Percentiles rank a stretch among this genome's conserved stretches.
phyloP scores from a whole-genome alignment of 1,139 yeast genomes.

The Yamadazyma diddensiae region DNA sequence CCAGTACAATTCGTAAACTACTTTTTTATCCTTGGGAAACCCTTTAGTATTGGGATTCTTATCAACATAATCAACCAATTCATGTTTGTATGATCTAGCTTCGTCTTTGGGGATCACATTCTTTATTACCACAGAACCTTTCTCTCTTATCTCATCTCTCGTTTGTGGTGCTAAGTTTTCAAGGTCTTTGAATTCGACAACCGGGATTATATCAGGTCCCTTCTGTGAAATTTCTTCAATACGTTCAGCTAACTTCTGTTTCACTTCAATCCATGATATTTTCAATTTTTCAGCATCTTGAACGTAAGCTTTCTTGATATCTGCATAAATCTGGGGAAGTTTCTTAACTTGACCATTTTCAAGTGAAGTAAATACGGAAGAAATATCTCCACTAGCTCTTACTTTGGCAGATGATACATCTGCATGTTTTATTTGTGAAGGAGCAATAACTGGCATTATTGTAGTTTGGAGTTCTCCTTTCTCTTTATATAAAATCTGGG shows the following conservation, averaged over 20 bases:
- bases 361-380: conserved; percentile 19
- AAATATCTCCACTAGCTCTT: conserved; percentile 20
- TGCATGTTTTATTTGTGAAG: conserved; percentile 1
- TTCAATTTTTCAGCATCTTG: conserved; percentile 17
- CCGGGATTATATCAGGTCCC: conserved; percentile 17
- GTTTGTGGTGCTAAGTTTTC: conserved; percentile 13
- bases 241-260: conserved; percentile 16
- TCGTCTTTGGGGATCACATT: conserved; percentile 17
- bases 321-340: conserved; percentile 6
- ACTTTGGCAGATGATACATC: conserved; percentile 9
- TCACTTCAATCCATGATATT: conserved; percentile 20
- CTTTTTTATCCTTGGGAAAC: conserved; percentile 25
- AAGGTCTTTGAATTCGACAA: conserved; percentile 16
- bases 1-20: conserved; percentile 39
- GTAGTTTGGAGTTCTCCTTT: not conserved
- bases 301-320: conserved; percentile 16
- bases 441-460: not conserved
- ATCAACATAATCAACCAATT: conserved; percentile 18
- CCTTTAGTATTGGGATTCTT: conserved; percentile 30
- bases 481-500: conserved; percentile 1
- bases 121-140: conserved; percentile 20
- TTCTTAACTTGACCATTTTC: conserved; percentile 10
- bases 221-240: conserved; percentile 13
- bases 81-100: conserved; percentile 19
- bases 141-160: conserved; percentile 10